phyloP scores from a whole-genome alignment of 75 land plant species.

The Selaginella moellendorffii region DNA sequence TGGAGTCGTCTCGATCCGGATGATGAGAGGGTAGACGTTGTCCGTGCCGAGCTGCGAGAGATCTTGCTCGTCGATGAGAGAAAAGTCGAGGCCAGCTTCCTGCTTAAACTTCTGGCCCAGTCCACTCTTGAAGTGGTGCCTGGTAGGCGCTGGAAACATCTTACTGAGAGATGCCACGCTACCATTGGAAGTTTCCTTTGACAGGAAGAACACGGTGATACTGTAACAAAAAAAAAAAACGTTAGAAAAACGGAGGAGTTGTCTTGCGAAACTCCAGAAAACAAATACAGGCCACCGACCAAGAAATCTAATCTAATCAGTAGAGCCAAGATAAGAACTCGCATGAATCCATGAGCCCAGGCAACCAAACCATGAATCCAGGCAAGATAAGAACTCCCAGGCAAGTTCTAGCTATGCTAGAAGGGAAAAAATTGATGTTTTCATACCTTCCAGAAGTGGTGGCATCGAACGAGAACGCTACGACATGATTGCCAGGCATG shows the following conservation, averaged over 20 bases:
- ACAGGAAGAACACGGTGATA: background rate
- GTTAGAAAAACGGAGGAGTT: background rate
- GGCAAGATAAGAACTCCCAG: background rate
- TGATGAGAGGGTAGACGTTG: background rate
- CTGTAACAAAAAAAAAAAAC: background rate
- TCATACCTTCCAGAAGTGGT: background rate
- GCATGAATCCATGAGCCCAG: background rate
- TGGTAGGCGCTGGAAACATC: background rate
- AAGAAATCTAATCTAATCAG: background rate
- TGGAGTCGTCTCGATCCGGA: slow-evolving; percentile 1
- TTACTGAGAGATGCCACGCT: background rate
- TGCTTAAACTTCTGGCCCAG: background rate
- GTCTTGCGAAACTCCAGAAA: background rate
- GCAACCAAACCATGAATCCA: background rate
- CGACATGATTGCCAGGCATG: background rate
- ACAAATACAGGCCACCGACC: background rate
- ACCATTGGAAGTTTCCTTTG: background rate
- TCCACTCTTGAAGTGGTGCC: background rate
- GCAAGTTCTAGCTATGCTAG: too few species aligned
- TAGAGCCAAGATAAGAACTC: background rate
- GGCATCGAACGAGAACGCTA: background rate
- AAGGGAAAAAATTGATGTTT: background rate
- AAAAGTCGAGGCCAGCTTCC: background rate
- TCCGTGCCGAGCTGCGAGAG: background rate
- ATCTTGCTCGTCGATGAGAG: background rate